These are phyloP conservation scores for Aspergillus neoniger DNA, from an alignment of 2,329 filamentous ascomycete species.

Conservation along the genomic window DNA sequence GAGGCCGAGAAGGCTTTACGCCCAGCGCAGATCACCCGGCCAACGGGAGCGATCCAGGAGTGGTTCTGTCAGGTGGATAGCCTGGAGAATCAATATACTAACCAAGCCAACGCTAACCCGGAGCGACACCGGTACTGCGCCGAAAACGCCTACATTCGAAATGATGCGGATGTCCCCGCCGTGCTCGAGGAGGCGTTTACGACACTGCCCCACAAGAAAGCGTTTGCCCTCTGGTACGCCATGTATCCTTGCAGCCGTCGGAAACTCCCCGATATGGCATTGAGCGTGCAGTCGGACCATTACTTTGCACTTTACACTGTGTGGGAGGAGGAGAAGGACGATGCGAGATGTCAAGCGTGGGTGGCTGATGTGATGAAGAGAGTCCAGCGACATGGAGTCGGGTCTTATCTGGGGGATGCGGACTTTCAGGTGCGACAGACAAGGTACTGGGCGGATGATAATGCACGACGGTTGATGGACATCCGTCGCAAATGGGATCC, in stretches of 20 bases:
- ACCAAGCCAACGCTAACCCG: slow-evolving; percentile 53
- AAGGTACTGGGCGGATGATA: slow-evolving; percentile 52
- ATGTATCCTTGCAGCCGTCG: slow-evolving; percentile 53
- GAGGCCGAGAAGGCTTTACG: slow-evolving; percentile 21
- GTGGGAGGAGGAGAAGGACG: slow-evolving; percentile 52
- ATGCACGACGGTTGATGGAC: slow-evolving; percentile 46
- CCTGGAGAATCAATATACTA: slow-evolving; percentile 37
- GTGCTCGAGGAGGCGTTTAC: slow-evolving; percentile 53
- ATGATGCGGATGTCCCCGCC: slow-evolving; percentile 49
- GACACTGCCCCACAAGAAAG: slow-evolving; percentile 49
- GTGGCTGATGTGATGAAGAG: slow-evolving; percentile 43
- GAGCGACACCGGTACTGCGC: slow-evolving; percentile 51
- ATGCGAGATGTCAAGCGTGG: slow-evolving; percentile 49
- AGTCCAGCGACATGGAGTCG: slow-evolving; percentile 47
- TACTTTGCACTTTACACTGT: slow-evolving; percentile 58
- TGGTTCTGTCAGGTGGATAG: slow-evolving; percentile 39
- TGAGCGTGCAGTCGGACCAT: slow-evolving; percentile 58
- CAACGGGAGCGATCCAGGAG: slow-evolving; percentile 40
- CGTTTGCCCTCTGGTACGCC: slow-evolving; percentile 53
- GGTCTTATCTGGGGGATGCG: slow-evolving; percentile 58
- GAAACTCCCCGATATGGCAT: slow-evolving; percentile 53
- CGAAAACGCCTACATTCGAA: slow-evolving; percentile 55
- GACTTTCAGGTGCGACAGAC: slow-evolving; percentile 54
- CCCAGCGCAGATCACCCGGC: slow-evolving; percentile 34
- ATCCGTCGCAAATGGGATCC: slow-evolving; percentile 35